Percentiles rank a stretch among this genome's conserved stretches.
Evolutionary conservation across 2,329 filamentous ascomycete species (phyloP).

Genomic region (Fusarium mexicanum): DNA sequence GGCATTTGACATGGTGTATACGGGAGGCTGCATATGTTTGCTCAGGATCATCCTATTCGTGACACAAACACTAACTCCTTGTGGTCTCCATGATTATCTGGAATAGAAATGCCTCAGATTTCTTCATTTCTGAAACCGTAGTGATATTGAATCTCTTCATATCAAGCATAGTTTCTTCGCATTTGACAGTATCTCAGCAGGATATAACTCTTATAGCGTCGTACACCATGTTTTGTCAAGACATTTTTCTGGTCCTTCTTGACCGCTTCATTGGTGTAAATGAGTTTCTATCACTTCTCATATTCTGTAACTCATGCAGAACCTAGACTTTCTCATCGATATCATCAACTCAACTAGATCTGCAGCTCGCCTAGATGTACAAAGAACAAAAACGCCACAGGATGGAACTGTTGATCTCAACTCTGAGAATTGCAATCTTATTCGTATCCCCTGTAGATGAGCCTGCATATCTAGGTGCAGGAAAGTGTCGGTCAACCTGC

Average conservation of each 20-base stretch:
- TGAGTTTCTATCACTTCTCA: neutral
- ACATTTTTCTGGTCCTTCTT: fast-evolving
- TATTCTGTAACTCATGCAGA: neutral
- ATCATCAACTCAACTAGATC: neutral
- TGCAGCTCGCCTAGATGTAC: neutral
- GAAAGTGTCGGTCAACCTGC: neutral
- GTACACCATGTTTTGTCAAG: neutral
- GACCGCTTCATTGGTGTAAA: neutral
- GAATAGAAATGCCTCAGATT: fast-evolving
- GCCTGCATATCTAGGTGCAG: neutral
- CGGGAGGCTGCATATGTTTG: neutral
- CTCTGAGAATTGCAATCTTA: neutral
- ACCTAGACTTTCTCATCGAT: neutral
- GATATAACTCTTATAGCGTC: neutral
- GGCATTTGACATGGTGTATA: neutral
- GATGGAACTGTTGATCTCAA: neutral
- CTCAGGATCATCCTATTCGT: neutral
- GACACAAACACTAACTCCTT: neutral
- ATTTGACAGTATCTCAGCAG: too few species aligned
- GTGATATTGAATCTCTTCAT: too few species aligned
- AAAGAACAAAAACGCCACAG: neutral
- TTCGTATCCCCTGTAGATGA: neutral
- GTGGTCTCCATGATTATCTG: neutral
- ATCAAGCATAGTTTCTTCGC: neutral
- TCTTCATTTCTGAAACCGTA: too few species aligned